Percentiles rank a stretch among this genome's conserved stretches.
Evolutionary conservation across 163 green algal genomes (phyloP).

Genomic region (Scenedesmus sp.): DNA sequence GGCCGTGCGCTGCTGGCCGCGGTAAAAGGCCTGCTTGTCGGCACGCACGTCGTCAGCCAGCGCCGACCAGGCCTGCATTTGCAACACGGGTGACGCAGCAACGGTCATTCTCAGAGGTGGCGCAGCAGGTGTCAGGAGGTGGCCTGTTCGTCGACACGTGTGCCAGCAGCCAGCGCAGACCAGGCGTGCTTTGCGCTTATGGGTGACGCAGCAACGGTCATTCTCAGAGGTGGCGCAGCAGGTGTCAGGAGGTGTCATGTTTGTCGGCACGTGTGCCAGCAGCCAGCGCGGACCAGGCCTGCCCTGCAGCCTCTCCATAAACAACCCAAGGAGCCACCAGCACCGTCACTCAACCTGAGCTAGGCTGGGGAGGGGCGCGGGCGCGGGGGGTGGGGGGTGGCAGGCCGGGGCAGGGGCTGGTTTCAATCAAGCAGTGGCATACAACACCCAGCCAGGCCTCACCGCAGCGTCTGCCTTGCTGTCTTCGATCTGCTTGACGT

Average conservation of each 20-base stretch:
- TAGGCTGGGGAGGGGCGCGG: no score
- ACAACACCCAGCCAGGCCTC: background rate
- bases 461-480: conserved; percentile 61
- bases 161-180: conserved; percentile 58
- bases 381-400: no score
- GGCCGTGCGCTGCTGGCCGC: conserved; percentile 65
- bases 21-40: conserved; percentile 78
- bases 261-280: conserved; percentile 70
- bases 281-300: conserved; percentile 67
- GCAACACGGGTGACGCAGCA: background rate
- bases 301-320: no score
- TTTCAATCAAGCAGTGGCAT: no score
- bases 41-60: conserved; percentile 63
- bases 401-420: no score
- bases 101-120: background rate
- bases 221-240: background rate
- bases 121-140: conserved; percentile 52
- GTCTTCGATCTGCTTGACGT: conserved; percentile 78
- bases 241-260: conserved; percentile 65
- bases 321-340: no score
- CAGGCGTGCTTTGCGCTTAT: conserved; percentile 58
- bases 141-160: conserved; percentile 75
- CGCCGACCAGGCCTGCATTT: conserved; percentile 63
- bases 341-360: no score
- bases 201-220: background rate